phyloP scores from a whole-genome alignment of 345 rosid species.

The Gossypium raimondii region DNA sequence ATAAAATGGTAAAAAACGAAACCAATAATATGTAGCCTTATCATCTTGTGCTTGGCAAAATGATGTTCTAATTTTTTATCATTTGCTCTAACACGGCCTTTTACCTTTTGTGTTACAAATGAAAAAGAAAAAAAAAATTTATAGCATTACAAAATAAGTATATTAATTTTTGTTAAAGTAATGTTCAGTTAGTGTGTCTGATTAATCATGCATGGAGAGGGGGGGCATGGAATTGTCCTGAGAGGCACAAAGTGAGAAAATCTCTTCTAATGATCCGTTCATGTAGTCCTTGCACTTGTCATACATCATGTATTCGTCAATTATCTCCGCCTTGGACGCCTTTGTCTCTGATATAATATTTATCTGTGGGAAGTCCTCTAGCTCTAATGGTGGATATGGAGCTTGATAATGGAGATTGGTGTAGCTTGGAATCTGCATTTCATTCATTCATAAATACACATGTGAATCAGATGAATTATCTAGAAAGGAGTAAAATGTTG shows the following conservation, averaged over 20 bases:
- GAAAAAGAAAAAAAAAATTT: neutral
- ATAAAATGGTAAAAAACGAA: neutral
- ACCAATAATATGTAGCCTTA: neutral
- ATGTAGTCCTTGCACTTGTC: constrained; percentile 35
- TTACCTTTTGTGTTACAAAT: constrained; percentile 16
- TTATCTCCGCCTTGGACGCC: constrained; percentile 24
- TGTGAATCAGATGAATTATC: neutral
- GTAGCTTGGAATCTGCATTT: constrained; percentile 27
- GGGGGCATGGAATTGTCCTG: constrained; percentile 23
- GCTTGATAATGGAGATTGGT: constrained; percentile 30
- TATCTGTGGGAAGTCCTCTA: constrained; percentile 53
- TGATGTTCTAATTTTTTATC: constrained; percentile 15
- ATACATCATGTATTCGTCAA: constrained; percentile 27
- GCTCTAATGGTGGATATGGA: constrained; percentile 41
- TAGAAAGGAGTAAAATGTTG: neutral
- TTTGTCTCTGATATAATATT: constrained; percentile 27
- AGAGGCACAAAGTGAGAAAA: constrained; percentile 36
- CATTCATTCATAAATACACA: constrained; percentile 24
- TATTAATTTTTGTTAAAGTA: neutral
- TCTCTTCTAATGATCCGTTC: constrained; percentile 45
- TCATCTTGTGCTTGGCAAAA: constrained; percentile 20
- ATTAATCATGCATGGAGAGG: constrained; percentile 26
- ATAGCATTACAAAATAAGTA: constrained; percentile 14
- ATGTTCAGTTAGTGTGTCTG: constrained; percentile 3
- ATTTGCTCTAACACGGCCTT: constrained; percentile 15